phyloP scores from a whole-genome alignment of 176 grass and related monocot species.

The Aegilops bicornis region DNA sequence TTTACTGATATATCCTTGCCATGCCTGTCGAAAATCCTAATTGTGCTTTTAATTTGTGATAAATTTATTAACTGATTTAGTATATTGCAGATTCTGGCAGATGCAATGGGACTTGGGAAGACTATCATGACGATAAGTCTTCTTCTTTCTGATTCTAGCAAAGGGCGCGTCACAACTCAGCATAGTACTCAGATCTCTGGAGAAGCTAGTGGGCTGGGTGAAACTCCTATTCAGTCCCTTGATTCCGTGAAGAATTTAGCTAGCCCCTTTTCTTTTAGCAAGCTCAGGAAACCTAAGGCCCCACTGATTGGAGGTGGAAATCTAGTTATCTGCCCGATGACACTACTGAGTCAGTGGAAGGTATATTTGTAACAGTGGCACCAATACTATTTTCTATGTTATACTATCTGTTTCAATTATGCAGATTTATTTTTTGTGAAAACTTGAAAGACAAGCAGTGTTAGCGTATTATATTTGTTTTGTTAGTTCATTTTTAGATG shows the following conservation, averaged over 20 bases:
- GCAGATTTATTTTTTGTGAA: not conserved
- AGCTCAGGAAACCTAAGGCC: slow-evolving; percentile 63
- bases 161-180: slow-evolving; percentile 54
- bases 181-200: slow-evolving; percentile 37
- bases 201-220: slow-evolving; percentile 52
- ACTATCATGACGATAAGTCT: slow-evolving; percentile 98
- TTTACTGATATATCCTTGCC: slow-evolving; percentile 10
- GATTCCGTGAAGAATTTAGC: slow-evolving; percentile 62
- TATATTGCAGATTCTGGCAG: slow-evolving; percentile 86
- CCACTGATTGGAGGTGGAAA: slow-evolving; percentile 71
- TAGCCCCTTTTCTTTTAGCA: slow-evolving; percentile 68
- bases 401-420: slow-evolving; percentile 1
- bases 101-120: slow-evolving; percentile 98
- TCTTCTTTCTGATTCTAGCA: slow-evolving; percentile 77
- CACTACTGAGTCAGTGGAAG: slow-evolving; percentile 96
- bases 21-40: slow-evolving; percentile 1
- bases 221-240: slow-evolving; percentile 35
- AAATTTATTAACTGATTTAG: slow-evolving; percentile 21
- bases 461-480: not conserved
- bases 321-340: slow-evolving; percentile 95
- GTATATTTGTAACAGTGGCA: slow-evolving; percentile 42
- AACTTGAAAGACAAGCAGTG: not conserved
- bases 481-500: slow-evolving; percentile 4
- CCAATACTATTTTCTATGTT: slow-evolving; percentile 17
- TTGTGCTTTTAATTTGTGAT: not conserved